phyloP scores from a whole-genome alignment of 441 rosid species.

The Populus hybrid region DNA sequence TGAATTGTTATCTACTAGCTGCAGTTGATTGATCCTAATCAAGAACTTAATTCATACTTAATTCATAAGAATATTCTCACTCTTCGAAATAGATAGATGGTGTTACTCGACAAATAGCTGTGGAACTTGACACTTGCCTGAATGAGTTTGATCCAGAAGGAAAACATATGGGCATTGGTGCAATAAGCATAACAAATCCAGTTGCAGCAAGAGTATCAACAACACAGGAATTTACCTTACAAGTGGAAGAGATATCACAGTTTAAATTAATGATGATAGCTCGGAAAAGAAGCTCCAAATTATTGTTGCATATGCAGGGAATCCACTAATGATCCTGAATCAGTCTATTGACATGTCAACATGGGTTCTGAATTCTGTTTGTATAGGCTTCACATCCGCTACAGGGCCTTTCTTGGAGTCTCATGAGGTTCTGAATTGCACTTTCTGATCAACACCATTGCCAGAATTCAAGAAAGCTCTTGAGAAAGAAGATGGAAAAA shows the following conservation, averaged over 20 bases:
- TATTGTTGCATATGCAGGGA: constrained; percentile 31
- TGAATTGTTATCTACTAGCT: too few relatives aligned
- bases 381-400: constrained; percentile 38
- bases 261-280: constrained; percentile 26
- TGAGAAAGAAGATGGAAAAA: background rate
- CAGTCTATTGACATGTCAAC: constrained; percentile 30
- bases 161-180: constrained; percentile 36
- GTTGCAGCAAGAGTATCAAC: constrained; percentile 24
- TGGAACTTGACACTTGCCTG: constrained; percentile 41
- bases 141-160: constrained; percentile 38
- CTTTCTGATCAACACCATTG: constrained; percentile 6
- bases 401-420: constrained; percentile 30
- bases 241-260: constrained; percentile 36
- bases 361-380: constrained; percentile 26
- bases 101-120: constrained; percentile 29
- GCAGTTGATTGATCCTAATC: background rate
- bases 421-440: constrained; percentile 31
- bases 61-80: background rate
- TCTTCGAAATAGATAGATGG: constrained; percentile 19
- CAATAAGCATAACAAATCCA: constrained; percentile 24
- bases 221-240: constrained; percentile 31
- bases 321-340: constrained; percentile 26
- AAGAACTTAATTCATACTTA: background rate
- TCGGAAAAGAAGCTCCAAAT: constrained; percentile 13
- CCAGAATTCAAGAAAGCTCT: background rate